Evolutionary conservation across 2,329 filamentous ascomycete genomes (phyloP).

Genomic region (Talaromyces sp.): DNA sequence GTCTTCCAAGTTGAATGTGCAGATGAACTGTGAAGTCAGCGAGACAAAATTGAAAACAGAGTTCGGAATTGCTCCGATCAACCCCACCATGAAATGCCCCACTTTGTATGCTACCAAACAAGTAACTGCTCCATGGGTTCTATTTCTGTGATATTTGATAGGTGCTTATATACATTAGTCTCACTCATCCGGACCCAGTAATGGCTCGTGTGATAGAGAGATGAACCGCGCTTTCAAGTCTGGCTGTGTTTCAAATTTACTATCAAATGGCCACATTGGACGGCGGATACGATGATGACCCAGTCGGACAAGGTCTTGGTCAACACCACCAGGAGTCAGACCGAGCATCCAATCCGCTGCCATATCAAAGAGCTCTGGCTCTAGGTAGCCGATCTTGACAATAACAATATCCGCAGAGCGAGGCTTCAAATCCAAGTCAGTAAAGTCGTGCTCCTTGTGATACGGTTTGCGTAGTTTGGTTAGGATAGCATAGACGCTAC

Average conservation of each 20-base stretch:
- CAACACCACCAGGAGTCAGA: slow-evolving; percentile 53
- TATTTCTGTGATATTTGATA: not conserved
- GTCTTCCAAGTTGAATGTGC: not conserved
- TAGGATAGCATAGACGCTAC: slow-evolving; percentile 51
- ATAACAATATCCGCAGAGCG: slow-evolving; percentile 51
- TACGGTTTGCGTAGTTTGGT: slow-evolving; percentile 55
- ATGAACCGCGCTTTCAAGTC: slow-evolving; percentile 39
- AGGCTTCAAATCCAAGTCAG: slow-evolving; percentile 46
- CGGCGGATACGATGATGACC: slow-evolving; percentile 49
- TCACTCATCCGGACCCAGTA: slow-evolving; percentile 15
- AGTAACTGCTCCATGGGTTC: not conserved
- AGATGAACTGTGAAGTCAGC: not conserved
- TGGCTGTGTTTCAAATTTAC: slow-evolving; percentile 31
- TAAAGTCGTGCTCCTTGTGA: slow-evolving; percentile 53
- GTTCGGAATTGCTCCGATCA: slow-evolving; percentile 13
- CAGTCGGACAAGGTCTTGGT: slow-evolving; percentile 50
- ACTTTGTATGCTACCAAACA: not conserved
- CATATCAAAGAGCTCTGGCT: slow-evolving; percentile 55
- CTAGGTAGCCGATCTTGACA: slow-evolving; percentile 57
- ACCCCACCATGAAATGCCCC: slow-evolving; percentile 1
- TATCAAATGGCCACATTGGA: slow-evolving; percentile 52
- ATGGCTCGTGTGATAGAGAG: slow-evolving; percentile 28
- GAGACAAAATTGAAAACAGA: not conserved
- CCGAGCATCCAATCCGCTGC: slow-evolving; percentile 54
- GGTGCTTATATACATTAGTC: not conserved